These are phyloP conservation scores for Blastocystis sp. DNA, from an alignment of 352 stramenopile genomes.

Conservation along the genomic window DNA sequence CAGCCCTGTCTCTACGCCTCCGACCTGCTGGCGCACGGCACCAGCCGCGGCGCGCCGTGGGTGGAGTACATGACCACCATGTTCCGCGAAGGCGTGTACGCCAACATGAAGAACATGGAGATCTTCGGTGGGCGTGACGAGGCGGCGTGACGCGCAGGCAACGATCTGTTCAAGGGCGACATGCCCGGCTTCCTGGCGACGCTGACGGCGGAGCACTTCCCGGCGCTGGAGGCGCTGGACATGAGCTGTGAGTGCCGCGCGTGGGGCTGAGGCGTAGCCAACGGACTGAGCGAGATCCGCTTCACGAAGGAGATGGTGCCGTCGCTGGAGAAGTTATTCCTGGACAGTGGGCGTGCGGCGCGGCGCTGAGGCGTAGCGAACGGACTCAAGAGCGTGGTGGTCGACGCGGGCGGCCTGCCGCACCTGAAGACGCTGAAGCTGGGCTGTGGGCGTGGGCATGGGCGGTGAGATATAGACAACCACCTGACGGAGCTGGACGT, in stretches of 20 bases:
- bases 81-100: neutral
- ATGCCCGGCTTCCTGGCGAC: neutral
- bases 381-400: conserved; percentile 1
- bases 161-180: conserved; percentile 42
- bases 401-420: conserved; percentile 9
- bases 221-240: conserved; percentile 35
- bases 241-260: conserved; percentile 17
- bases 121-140: conserved; percentile 11
- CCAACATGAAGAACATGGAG: conserved; percentile 42
- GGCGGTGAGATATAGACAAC: conserved; percentile 3
- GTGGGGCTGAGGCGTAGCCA: neutral
- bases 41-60: conserved; percentile 12
- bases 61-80: conserved; percentile 46
- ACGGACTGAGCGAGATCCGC: neutral
- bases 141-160: neutral
- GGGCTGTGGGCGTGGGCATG: neutral
- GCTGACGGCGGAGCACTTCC: conserved; percentile 43
- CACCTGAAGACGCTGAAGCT: conserved; percentile 31
- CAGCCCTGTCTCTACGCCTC: conserved; percentile 50
- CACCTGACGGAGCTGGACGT: conserved; percentile 6
- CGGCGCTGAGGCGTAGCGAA: neutral
- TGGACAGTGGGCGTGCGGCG: conserved; percentile 1
- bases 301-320: neutral
- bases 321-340: conserved; percentile 28
- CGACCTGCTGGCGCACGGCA: conserved; percentile 39